phyloP scores from a whole-genome alignment of 2,329 filamentous ascomycete genomes.

The Botryotinia convoluta region DNA sequence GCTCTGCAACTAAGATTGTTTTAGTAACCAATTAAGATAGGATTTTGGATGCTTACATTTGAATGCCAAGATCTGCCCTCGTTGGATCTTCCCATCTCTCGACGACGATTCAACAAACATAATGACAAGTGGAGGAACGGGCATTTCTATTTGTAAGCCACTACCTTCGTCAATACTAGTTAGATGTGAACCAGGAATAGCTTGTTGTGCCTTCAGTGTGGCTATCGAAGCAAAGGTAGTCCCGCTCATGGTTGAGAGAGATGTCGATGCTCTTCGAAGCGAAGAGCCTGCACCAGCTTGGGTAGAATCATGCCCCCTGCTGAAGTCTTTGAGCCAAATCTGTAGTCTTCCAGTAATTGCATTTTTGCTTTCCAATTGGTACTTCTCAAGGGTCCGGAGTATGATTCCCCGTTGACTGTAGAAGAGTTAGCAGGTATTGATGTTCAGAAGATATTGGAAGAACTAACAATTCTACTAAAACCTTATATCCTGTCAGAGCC shows the following conservation, averaged over 20 bases:
- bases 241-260: neutral
- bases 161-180: neutral
- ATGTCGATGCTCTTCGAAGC: neutral
- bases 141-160: neutral
- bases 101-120: conserved; percentile 15
- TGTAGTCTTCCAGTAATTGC: conserved; percentile 1
- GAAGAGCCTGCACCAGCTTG: neutral
- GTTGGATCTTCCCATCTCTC: neutral
- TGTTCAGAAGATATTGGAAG: too few species aligned
- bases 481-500: conserved; percentile 2
- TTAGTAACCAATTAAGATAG: neutral
- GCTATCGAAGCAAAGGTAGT: conserved; percentile 9
- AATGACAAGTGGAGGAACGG: conserved; percentile 5
- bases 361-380: neutral
- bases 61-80: conserved; percentile 11
- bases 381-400: neutral
- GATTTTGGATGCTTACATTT: neutral
- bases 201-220: neutral
- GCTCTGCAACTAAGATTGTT: neutral
- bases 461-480: neutral
- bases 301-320: neutral
- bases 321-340: neutral
- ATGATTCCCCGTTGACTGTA: conserved; percentile 7
- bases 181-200: neutral
- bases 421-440: neutral